Conservation (phyloP, 2,329 filamentous ascomycete genomes). For the Alternaria consortialis region DNA sequence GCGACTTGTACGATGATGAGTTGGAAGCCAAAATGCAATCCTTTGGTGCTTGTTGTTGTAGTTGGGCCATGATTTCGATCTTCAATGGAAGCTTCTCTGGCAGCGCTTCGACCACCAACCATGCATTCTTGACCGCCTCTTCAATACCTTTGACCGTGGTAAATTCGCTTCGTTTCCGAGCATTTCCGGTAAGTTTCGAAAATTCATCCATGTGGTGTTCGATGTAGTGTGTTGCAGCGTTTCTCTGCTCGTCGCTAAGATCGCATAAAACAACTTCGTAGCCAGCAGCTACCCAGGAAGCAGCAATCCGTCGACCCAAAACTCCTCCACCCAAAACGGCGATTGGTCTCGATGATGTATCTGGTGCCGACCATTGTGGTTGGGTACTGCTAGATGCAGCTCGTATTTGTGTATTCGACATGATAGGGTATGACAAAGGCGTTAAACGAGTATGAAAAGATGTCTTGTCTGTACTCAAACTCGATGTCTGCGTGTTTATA, state of each 20-base stretch:
- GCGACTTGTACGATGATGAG: slow-evolving; percentile 62
- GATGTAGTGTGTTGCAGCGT: slow-evolving; percentile 18
- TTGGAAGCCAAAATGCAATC: slow-evolving; percentile 63
- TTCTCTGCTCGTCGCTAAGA: slow-evolving; percentile 17
- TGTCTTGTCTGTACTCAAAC: background rate
- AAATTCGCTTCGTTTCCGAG: slow-evolving; percentile 6
- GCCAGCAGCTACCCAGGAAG: slow-evolving; percentile 19
- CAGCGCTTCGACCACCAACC: slow-evolving; percentile 65
- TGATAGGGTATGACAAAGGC: background rate
- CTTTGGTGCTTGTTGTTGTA: slow-evolving; percentile 54
- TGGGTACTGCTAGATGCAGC: slow-evolving; percentile 1
- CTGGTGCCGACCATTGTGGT: slow-evolving; percentile 14
- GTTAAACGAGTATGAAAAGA: background rate
- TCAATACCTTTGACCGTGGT: slow-evolving; percentile 48
- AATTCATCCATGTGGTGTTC: slow-evolving; percentile 14
- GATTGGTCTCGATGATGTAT: slow-evolving; percentile 14
- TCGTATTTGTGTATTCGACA: slow-evolving; percentile 5
- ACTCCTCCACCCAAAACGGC: slow-evolving; percentile 23
- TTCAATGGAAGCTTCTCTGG: slow-evolving; percentile 62
- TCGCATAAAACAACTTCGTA: slow-evolving; percentile 20
- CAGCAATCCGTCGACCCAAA: slow-evolving; percentile 21
- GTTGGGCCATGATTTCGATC: slow-evolving; percentile 57
- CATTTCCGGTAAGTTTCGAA: background rate
- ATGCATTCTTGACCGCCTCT: slow-evolving; percentile 56
- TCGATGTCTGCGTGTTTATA: background rate